Conservation (phyloP, 208 protist genomes). For the Angomonas deanei region DNA sequence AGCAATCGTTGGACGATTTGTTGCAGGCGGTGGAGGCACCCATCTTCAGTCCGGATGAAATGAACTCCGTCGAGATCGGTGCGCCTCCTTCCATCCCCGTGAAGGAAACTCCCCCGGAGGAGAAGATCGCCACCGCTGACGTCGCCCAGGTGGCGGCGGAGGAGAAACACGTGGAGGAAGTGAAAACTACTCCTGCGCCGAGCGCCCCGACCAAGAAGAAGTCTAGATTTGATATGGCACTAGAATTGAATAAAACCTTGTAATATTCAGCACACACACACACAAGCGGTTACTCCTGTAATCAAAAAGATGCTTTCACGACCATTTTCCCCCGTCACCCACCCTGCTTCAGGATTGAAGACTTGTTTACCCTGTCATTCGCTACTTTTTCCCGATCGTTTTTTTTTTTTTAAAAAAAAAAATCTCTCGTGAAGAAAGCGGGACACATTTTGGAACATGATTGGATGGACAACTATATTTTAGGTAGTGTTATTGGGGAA, state of each 20-base stretch:
- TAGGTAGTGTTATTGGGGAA: constrained; percentile 62
- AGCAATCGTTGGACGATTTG: no score
- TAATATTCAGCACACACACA: background rate
- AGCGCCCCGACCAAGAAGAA: background rate
- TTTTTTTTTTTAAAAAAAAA: background rate
- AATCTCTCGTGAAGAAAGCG: no score
- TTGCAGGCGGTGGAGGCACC: no score
- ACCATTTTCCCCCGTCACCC: no score
- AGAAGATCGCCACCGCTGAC: background rate
- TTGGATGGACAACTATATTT: constrained; percentile 56
- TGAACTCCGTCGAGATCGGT: no score
- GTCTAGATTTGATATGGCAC: background rate
- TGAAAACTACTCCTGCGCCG: background rate
- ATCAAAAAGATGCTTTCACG: no score
- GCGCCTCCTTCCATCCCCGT: background rate
- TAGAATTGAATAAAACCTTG: background rate
- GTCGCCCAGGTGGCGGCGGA: background rate
- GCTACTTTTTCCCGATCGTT: background rate
- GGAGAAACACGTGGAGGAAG: background rate
- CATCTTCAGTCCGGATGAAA: no score
- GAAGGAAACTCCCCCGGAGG: background rate
- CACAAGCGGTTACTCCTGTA: no score
- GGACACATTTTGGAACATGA: no score
- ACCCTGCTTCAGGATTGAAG: no score
- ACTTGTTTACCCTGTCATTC: background rate